These are phyloP conservation scores for Nothomitra cinnamomea DNA, from an alignment of 2,329 filamentous ascomycete genomes.

Conservation along the genomic window DNA sequence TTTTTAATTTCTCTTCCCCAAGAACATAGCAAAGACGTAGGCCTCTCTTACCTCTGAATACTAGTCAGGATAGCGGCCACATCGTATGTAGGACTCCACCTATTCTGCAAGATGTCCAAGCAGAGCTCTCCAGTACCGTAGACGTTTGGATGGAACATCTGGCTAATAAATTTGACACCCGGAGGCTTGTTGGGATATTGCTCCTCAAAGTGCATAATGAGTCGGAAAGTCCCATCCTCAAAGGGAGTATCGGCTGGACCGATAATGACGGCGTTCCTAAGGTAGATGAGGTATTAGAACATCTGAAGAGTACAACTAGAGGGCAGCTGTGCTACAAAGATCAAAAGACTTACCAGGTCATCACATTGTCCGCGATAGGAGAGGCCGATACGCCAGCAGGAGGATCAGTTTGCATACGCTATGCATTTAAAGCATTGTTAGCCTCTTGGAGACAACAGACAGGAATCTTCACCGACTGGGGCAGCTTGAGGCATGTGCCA, in stretches of 20 bases:
- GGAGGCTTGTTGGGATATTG: slow-evolving; percentile 98
- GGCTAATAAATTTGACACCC: slow-evolving; percentile 93
- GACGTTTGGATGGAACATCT: slow-evolving; percentile 99
- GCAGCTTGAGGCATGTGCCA: slow-evolving; percentile 5
- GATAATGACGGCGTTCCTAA: slow-evolving; percentile 96
- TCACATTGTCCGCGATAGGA: slow-evolving; percentile 88
- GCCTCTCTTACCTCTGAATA: slow-evolving; percentile 63
- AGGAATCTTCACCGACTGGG: not conserved
- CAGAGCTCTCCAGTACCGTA: slow-evolving; percentile 95
- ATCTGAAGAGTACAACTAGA: slow-evolving; percentile 4
- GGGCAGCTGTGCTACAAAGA: slow-evolving; percentile 10
- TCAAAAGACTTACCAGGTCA: slow-evolving; percentile 60
- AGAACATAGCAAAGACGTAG: not conserved
- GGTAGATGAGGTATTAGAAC: slow-evolving; percentile 12
- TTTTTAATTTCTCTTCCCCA: not conserved
- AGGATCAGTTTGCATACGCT: slow-evolving; percentile 99
- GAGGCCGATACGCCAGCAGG: slow-evolving; percentile 93
- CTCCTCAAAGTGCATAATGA: slow-evolving; percentile 98
- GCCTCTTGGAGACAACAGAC: not conserved
- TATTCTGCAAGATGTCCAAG: slow-evolving; percentile 89
- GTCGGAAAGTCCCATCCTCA: slow-evolving; percentile 91
- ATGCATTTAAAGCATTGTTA: slow-evolving; percentile 10
- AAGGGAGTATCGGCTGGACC: slow-evolving; percentile 93
- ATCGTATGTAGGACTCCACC: slow-evolving; percentile 98
- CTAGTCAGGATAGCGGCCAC: slow-evolving; percentile 93